A percentile compares a stretch with the other conserved stretches of the same genome.
phyloP scores from a whole-genome alignment of 306 rosid species.

The Canavalia gladiata region DNA sequence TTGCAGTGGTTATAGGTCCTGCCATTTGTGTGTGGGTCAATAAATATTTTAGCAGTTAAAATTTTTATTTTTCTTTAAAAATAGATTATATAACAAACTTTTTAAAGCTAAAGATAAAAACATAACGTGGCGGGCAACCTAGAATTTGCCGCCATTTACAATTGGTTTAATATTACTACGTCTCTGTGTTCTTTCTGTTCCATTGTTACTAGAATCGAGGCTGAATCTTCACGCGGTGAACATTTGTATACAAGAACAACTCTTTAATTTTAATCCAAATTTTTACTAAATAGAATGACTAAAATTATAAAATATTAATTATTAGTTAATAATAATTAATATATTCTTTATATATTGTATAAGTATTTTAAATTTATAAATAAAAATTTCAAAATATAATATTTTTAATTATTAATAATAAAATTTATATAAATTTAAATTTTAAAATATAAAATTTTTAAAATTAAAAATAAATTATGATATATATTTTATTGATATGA shows the following conservation, averaged over 20 bases:
- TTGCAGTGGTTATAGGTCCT: neutral
- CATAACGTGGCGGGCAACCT: conserved; percentile 76
- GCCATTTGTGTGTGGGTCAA: conserved; percentile 31
- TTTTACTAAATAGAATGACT: neutral
- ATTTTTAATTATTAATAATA: no score
- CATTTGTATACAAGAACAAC: neutral
- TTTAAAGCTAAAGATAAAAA: conserved; percentile 54
- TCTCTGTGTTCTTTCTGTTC: conserved; percentile 54
- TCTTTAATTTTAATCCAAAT: neutral
- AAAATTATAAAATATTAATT: neutral
- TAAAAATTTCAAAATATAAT: no score
- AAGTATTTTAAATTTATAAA: no score
- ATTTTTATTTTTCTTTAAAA: neutral
- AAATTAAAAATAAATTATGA: no score
- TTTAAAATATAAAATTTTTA: no score
- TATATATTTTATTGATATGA: no score
- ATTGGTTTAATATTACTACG: conserved; percentile 40
- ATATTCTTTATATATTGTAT: no score
- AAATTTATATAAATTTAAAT: no score
- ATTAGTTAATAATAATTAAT: neutral
- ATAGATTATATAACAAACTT: conserved; percentile 29
- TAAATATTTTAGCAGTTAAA: neutral
- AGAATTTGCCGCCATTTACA: conserved; percentile 67
- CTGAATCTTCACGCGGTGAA: conserved; percentile 44
- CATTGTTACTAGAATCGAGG: conserved; percentile 44